Evolutionary conservation across 140 eudicot genomes (phyloP).

Genomic region (Cichorium intybus): DNA sequence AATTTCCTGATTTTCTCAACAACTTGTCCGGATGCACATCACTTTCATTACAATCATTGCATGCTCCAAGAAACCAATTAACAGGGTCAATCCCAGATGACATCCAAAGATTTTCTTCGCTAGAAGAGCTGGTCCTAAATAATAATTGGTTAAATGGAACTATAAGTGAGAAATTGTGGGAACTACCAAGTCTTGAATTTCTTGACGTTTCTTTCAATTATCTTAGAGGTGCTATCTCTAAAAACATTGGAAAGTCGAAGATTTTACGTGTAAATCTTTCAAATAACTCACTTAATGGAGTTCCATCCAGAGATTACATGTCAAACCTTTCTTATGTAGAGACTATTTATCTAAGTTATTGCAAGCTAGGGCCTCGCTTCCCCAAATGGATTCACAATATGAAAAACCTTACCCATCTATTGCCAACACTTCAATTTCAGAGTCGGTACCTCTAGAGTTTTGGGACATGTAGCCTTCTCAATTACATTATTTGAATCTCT

Average conservation of each 20-base stretch:
- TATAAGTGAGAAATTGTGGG: background rate
- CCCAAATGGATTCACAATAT: conserved; percentile 6
- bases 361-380: conserved; percentile 12
- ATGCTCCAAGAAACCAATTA: no score
- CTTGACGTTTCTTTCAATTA: background rate
- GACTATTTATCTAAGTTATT: background rate
- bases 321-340: conserved; percentile 5
- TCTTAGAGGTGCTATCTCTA: background rate
- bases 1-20: no score
- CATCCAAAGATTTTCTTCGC: background rate
- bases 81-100: no score
- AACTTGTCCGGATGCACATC: no score
- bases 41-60: no score
- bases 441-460: background rate
- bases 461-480: background rate
- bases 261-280: background rate
- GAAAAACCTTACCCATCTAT: background rate
- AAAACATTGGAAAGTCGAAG: background rate
- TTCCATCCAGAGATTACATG: background rate
- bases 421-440: background rate
- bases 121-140: background rate
- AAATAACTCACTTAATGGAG: background rate
- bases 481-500: background rate
- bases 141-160: background rate
- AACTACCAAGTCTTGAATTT: background rate